Percentiles rank a stretch among this genome's conserved stretches.
These are phyloP conservation scores for Daldinia decipiens DNA, from an alignment of 495 filamentous ascomycete genomes.

Conservation along the genomic window DNA sequence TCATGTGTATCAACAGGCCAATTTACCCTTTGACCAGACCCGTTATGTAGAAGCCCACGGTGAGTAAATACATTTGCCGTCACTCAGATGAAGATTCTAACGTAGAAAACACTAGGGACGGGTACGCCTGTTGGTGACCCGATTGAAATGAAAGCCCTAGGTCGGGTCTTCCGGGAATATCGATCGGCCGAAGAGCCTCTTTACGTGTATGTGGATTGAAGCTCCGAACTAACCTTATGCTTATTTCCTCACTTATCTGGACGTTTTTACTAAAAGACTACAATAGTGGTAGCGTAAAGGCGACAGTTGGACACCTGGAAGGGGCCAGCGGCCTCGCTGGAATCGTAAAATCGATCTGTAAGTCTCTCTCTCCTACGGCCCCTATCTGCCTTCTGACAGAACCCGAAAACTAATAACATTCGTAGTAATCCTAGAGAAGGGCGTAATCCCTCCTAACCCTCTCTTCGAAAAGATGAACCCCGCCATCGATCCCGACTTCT, in stretches of 20 bases:
- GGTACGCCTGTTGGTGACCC: constrained; percentile 67
- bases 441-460: constrained; percentile 54
- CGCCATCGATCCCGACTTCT: constrained; percentile 44
- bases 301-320: constrained; percentile 66
- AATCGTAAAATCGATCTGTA: constrained; percentile 59
- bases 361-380: not conserved
- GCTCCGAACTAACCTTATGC: not conserved
- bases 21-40: constrained; percentile 54
- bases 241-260: not conserved
- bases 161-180: constrained; percentile 44
- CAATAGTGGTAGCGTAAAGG: constrained; percentile 61
- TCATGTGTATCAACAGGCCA: constrained; percentile 55
- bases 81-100: not conserved
- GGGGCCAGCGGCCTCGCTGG: constrained; percentile 61
- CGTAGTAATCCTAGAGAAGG: constrained; percentile 60
- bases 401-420: not conserved
- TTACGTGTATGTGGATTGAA: constrained; percentile 49
- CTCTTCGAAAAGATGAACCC: constrained; percentile 61
- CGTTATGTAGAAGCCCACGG: constrained; percentile 59
- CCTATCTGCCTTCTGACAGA: no score
- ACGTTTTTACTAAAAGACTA: not conserved
- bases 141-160: constrained; percentile 61
- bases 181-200: constrained; percentile 45
- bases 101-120: constrained; percentile 48
- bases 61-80: constrained; percentile 12